phyloP scores from a whole-genome alignment of 345 rosid genomes.

The Lumnitzera racemosa region DNA sequence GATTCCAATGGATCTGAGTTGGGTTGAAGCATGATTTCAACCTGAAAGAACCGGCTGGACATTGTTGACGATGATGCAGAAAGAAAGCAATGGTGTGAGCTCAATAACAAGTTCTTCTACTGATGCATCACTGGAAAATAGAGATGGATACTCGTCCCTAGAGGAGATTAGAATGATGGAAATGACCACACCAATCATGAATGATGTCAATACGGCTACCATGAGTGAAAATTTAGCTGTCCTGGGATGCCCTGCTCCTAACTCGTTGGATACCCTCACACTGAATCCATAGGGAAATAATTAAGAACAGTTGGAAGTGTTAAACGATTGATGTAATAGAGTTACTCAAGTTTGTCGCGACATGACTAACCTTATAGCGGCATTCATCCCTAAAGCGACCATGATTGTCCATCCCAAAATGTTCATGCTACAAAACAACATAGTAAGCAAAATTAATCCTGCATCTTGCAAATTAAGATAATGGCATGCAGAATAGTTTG shows the following conservation, averaged over 20 bases:
- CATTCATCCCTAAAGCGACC: constrained; percentile 72
- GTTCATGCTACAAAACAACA: constrained; percentile 39
- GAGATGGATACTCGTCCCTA: constrained; percentile 40
- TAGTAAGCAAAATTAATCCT: no score
- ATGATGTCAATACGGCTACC: constrained; percentile 50
- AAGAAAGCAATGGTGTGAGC: constrained; percentile 65
- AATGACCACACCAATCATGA: constrained; percentile 35
- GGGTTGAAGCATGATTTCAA: not conserved
- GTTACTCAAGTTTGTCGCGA: not conserved
- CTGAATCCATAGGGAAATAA: constrained; percentile 19
- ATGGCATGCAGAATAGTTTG: no score
- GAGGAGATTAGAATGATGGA: constrained; percentile 37
- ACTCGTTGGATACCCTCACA: constrained; percentile 74
- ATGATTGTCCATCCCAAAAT: constrained; percentile 88
- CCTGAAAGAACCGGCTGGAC: constrained; percentile 93
- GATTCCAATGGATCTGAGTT: not conserved
- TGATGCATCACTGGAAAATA: constrained; percentile 45
- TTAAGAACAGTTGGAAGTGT: no score
- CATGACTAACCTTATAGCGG: constrained; percentile 57
- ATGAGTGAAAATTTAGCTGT: constrained; percentile 35
- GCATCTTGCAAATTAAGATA: no score
- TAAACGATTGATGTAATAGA: not conserved
- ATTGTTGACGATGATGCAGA: constrained; percentile 58
- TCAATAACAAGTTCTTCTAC: constrained; percentile 49
- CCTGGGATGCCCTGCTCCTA: constrained; percentile 58